A percentile compares a stretch with the other conserved stretches of the same genome.
Evolutionary conservation across 257 asterid genomes (phyloP).

Genomic region (Lavandula angustifolia): DNA sequence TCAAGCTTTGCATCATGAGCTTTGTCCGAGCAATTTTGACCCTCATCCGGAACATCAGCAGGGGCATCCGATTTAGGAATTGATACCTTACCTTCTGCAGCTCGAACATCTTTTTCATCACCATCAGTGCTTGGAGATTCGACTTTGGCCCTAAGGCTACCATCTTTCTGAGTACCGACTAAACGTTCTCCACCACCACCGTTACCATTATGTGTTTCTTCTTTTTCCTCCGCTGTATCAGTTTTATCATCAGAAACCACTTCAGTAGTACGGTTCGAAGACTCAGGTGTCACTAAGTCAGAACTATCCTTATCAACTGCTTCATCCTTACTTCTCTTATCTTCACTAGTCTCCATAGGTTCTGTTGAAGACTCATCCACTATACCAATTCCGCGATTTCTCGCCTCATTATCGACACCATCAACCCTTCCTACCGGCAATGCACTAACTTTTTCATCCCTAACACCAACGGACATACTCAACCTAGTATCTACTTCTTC

Average conservation of each 20-base stretch:
- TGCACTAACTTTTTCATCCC: constrained; percentile 29
- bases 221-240: constrained; percentile 27
- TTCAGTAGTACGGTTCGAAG: constrained; percentile 34
- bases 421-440: constrained; percentile 27
- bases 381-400: constrained; percentile 46
- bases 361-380: constrained; percentile 30
- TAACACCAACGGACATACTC: constrained; percentile 31
- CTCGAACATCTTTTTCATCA: constrained; percentile 26
- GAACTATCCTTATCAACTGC: constrained; percentile 30
- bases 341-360: constrained; percentile 28
- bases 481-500: constrained; percentile 31
- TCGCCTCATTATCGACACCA: constrained; percentile 38
- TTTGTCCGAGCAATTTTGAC: constrained; percentile 28
- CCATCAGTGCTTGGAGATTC: constrained; percentile 24
- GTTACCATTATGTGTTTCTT: constrained; percentile 29
- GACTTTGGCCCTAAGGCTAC: not conserved
- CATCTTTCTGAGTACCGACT: constrained; percentile 20
- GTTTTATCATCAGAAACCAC: constrained; percentile 33
- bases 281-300: constrained; percentile 26
- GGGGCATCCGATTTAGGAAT: constrained; percentile 34
- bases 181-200: constrained; percentile 24
- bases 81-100: constrained; percentile 31
- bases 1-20: constrained; percentile 29
- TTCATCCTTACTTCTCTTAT: constrained; percentile 27
- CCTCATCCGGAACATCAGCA: constrained; percentile 31